Evolutionary conservation across 2,329 filamentous ascomycete genomes (phyloP), one percentile per base, ranked within the genome.

Genomic region (Trichoderma asperellum): DNA sequence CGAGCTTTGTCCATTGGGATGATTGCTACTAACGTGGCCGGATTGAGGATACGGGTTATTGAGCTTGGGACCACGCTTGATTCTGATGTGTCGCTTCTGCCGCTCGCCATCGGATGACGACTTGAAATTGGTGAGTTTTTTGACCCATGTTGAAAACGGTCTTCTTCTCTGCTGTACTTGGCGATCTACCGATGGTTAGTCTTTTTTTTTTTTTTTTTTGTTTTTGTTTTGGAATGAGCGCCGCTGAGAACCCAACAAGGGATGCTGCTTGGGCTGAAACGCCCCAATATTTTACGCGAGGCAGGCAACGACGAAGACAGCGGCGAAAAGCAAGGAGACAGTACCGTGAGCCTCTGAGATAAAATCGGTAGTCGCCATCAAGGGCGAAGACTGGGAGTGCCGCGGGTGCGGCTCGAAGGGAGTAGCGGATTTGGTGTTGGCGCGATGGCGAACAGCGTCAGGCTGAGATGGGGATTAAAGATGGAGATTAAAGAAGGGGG

Each of bases 21-120:
- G 69, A 59, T 68, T 71, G 37, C 71, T 73, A 68, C 76, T 73
- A 70, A 88, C 76, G 56, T 86, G 86, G 70, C 92, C 92, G 2
- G 93, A 96, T 75, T 95, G 87, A 10, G 92, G 92, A 77, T 97
- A 97, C n/a, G 94, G 94, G 77, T 95, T 95, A 84, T 97, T 97
- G 79, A 91, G 90, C 76, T 89, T 88, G 62, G 84, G 82, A 21
- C 81, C 78, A 59, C 84, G 85, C 80, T 91, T 92, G 80, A 78
- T 75, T 72, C 83, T 84, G 63, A 79, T 81, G 64, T 83, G 70
- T 75, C 80, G 72, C 77, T 80, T 75, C 77, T 79, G 69, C 75
- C 80, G 74, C 53, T 84, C 84, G 70, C 88, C 85, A 72, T 87
- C 88, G 37, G 90, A 91, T 5, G 89, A 90, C 68, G 83, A 85